A percentile compares a stretch with the other conserved stretches of the same genome.
Evolutionary conservation across 495 filamentous ascomycete species (phyloP).

Genomic region (Penicillium waksmanii): DNA sequence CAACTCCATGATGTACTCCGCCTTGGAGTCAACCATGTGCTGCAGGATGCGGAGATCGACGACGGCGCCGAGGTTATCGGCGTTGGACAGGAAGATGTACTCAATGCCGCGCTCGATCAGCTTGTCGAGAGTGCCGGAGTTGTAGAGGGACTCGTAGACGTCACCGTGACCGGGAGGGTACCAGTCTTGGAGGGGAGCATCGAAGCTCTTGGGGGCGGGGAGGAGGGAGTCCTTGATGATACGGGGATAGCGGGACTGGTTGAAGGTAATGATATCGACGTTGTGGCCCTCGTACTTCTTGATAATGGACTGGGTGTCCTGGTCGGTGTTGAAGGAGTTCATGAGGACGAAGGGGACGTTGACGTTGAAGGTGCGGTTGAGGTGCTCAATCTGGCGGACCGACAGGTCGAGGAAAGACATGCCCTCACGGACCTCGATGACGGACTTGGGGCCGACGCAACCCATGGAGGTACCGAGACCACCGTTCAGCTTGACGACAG

Average conservation of each 20-base stretch:
- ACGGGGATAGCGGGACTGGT: constrained; percentile 97
- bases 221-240: constrained; percentile 98
- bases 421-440: constrained; percentile 99
- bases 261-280: constrained; percentile 99
- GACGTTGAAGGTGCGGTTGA: constrained; percentile 96
- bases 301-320: constrained; percentile 98
- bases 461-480: constrained; percentile 99
- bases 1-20: constrained; percentile 99
- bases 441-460: constrained; percentile 98
- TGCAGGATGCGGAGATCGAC: constrained; percentile 97
- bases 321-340: constrained; percentile 99
- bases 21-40: constrained; percentile 95
- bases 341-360: constrained; percentile 99
- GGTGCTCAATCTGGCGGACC: constrained; percentile 97
- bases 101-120: constrained; percentile 92
- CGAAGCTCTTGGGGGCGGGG: constrained; percentile 86
- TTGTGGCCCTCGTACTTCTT: constrained; percentile 99
- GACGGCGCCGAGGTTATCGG: constrained; percentile 97
- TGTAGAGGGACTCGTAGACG: constrained; percentile 99
- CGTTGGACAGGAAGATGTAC: constrained; percentile 98
- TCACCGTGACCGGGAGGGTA: constrained; percentile 99
- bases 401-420: constrained; percentile 99
- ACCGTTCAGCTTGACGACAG: constrained; percentile 98
- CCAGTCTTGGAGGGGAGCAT: constrained; percentile 93
- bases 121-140: constrained; percentile 97